A percentile compares a stretch with the other conserved stretches of the same genome.
These are phyloP conservation scores for Saccharomyces hybrid DNA, from an alignment of 1,139 yeast genomes.

Conservation along the genomic window DNA sequence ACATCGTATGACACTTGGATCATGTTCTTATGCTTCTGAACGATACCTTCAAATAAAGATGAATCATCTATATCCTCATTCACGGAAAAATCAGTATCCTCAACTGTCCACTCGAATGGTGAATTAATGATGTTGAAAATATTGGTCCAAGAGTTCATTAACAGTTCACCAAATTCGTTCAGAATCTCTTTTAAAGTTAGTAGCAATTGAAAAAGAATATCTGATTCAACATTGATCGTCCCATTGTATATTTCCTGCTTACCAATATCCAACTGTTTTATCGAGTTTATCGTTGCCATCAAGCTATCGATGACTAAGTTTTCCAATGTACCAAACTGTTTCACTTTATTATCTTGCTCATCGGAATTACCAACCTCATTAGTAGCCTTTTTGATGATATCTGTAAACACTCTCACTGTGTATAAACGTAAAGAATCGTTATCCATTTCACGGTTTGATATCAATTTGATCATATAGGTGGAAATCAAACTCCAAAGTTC, in stretches of 20 bases:
- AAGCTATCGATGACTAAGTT: slow-evolving; percentile 18
- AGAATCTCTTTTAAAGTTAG: slow-evolving; percentile 60
- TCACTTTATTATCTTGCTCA: slow-evolving; percentile 15
- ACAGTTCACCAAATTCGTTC: slow-evolving; percentile 63
- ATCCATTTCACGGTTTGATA: slow-evolving; percentile 34
- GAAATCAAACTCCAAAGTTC: slow-evolving; percentile 42
- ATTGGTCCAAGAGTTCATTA: slow-evolving; percentile 59
- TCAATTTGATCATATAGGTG: slow-evolving; percentile 42
- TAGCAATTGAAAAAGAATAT: slow-evolving; percentile 55
- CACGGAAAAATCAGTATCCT: slow-evolving; percentile 14
- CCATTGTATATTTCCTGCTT: slow-evolving; percentile 27
- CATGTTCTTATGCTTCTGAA: slow-evolving; percentile 41
- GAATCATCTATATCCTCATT: slow-evolving; percentile 22
- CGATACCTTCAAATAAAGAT: slow-evolving; percentile 25
- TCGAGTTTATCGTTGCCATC: slow-evolving; percentile 15
- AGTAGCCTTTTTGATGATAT: slow-evolving; percentile 42
- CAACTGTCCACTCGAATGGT: slow-evolving; percentile 46
- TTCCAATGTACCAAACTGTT: slow-evolving; percentile 17
- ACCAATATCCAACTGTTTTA: slow-evolving; percentile 23
- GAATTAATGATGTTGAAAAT: slow-evolving; percentile 64
- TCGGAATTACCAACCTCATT: slow-evolving; percentile 33
- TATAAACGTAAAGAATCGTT: slow-evolving; percentile 40
- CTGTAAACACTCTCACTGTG: slow-evolving; percentile 44
- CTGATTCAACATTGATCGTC: slow-evolving; percentile 41
- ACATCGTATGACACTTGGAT: slow-evolving; percentile 65